Evolutionary conservation across 768 basidiomycete species (phyloP), one percentile per base, ranked within the genome.

Genomic region (Serendipita sp.): DNA sequence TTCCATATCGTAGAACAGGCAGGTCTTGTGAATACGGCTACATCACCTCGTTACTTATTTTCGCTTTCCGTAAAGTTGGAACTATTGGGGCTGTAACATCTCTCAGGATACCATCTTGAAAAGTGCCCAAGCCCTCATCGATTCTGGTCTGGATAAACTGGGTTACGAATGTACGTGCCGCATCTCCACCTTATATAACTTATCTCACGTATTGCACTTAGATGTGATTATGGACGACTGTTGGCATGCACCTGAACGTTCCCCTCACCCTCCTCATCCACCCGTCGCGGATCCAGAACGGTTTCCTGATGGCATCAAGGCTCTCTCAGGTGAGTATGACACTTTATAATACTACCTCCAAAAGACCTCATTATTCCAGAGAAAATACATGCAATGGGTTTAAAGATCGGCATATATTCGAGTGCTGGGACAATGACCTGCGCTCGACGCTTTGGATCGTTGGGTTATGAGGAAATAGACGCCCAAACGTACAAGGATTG

Each of bases 401-500:
- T 76, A 35, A 74, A 75, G 70, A 73, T 73, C 47, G 52, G 35
- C 11, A 32, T 52, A 38, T 18, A n/a, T 35, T 56, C 5, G 16
- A 30, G 58, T 16, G 54, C 45, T 58, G 44, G 47, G 23, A 65
- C 46, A 30, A 52, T 70, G 32, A 77, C 76, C 0, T 77, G 76
- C 44, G 75, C 71, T 1, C 70, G 74, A 0, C 70, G 70, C 4
- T 77, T 76, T 45, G 77, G 76, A 34, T 77, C 76, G 1, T 70
- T 83, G 8, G 78, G 77, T 15, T 73, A 76, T 68, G 81, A 82
- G 70, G 71, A 73, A 10, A 73, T 75, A 32, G 81, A 83, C 66
- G 80, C 80, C 13, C 72, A 73, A 47, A 74, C 73, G 0, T 82
- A 79, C 65, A 78, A 80, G 5, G 73, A 74, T 16, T 81, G 80